Conservation (phyloP, 139 green algal genomes). For the Chlorella sp. region DNA sequence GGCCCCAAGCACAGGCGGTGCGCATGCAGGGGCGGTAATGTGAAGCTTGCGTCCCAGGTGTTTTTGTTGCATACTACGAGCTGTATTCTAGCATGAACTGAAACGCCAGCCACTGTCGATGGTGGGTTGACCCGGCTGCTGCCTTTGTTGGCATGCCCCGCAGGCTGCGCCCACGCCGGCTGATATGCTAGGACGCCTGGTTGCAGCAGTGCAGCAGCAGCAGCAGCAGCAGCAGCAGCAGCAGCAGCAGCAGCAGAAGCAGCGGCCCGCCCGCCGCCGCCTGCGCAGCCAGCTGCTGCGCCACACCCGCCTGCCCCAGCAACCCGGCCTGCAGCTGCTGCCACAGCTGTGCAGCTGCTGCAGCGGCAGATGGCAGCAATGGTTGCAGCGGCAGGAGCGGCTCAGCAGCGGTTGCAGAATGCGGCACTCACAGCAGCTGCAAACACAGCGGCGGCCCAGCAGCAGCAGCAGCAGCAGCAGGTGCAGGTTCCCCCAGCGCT, state of each 20-base stretch:
- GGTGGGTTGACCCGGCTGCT: too few relatives aligned
- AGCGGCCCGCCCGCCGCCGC: not conserved
- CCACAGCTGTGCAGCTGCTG: too few relatives aligned
- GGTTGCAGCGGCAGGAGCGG: not conserved
- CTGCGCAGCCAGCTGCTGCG: not conserved
- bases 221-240: constrained; percentile 10
- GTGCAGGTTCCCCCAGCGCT: not conserved
- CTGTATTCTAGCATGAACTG: too few relatives aligned
- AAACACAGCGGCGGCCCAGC: too few relatives aligned
- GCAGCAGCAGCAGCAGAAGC: not conserved
- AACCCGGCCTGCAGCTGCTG: too few relatives aligned
- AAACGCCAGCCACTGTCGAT: too few relatives aligned
- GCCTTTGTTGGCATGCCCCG: too few relatives aligned
- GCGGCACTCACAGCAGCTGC: constrained; percentile 9
- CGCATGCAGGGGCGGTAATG: too few relatives aligned
- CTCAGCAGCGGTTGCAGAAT: not conserved
- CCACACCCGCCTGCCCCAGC: not conserved
- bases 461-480: not conserved
- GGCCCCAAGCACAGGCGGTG: not conserved
- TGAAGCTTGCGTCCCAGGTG: too few relatives aligned
- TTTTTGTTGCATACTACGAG: too few relatives aligned
- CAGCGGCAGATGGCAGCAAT: not conserved
- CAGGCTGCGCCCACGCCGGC: not conserved
- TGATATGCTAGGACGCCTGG: not conserved
- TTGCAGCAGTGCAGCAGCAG: not conserved